Conservation (phyloP, 495 filamentous ascomycete genomes). For the Tuber magnatum region DNA sequence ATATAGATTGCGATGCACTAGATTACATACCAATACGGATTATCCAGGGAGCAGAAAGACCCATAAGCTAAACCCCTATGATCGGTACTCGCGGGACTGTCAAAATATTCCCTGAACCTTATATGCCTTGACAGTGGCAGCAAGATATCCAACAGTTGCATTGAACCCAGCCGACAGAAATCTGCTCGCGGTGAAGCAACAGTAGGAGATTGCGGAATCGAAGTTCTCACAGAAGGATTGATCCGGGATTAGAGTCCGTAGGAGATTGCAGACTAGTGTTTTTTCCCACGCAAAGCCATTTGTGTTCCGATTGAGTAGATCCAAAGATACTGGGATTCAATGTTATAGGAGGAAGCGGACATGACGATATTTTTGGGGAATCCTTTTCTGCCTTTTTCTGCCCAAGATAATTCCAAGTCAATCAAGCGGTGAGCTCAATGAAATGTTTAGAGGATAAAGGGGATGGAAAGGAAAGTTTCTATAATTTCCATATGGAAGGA, state of each 20-base stretch:
- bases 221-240: slow-evolving; percentile 6
- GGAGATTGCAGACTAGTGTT: not conserved
- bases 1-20: not conserved
- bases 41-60: slow-evolving; percentile 67
- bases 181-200: slow-evolving; percentile 1
- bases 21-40: slow-evolving; percentile 54
- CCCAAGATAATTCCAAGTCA: not conserved
- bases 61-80: slow-evolving; percentile 49
- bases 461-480: not conserved
- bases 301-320: slow-evolving; percentile 11
- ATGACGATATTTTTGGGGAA: slow-evolving; percentile 16
- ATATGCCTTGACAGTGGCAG: slow-evolving; percentile 9
- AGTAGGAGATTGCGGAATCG: slow-evolving; percentile 12
- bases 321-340: slow-evolving; percentile 37
- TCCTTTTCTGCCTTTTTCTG: not conserved
- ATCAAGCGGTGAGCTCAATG: not conserved
- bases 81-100: slow-evolving; percentile 49
- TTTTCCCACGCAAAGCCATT: not conserved
- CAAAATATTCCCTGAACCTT: slow-evolving; percentile 15
- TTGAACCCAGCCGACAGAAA: slow-evolving; percentile 19
- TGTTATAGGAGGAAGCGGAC: slow-evolving; percentile 18
- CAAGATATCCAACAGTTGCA: slow-evolving; percentile 25
- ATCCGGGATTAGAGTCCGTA: not conserved
- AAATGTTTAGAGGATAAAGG: not conserved
- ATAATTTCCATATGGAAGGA: not conserved